Conservation (phyloP, 192 early-diverging fungal genomes). For the Umbelopsis sp. region DNA sequence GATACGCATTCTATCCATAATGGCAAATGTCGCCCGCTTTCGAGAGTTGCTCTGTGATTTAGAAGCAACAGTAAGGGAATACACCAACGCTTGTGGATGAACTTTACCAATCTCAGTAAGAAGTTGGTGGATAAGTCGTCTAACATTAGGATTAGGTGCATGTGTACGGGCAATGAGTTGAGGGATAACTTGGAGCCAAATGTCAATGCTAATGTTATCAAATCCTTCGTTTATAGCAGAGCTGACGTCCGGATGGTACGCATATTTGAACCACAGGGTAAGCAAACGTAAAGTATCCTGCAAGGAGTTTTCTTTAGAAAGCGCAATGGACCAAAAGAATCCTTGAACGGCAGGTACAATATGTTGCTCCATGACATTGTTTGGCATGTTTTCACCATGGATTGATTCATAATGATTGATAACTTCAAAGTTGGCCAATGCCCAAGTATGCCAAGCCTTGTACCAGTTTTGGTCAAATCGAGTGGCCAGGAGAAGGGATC, state of each 20-base stretch:
- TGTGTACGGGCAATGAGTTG: constrained; percentile 96
- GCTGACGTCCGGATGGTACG: constrained; percentile 83
- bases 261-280: constrained; percentile 96
- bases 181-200: constrained; percentile 98
- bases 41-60: constrained; percentile 81
- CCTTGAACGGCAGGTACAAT: constrained; percentile 91
- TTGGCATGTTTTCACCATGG: constrained; percentile 41
- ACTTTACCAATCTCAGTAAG: constrained; percentile 88
- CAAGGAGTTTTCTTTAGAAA: constrained; percentile 82
- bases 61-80: constrained; percentile 94
- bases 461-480: constrained; percentile 92
- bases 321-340: constrained; percentile 90
- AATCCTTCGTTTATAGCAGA: constrained; percentile 81
- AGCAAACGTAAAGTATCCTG: constrained; percentile 94
- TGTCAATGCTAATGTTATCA: constrained; percentile 81
- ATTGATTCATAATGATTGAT: constrained; percentile 73
- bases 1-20: constrained; percentile 90
- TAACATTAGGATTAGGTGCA: constrained; percentile 71
- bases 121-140: constrained; percentile 84
- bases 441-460: constrained; percentile 97
- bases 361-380: constrained; percentile 58
- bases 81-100: constrained; percentile 97
- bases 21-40: constrained; percentile 77
- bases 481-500: constrained; percentile 83
- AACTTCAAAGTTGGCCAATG: constrained; percentile 90